phyloP scores from a whole-genome alignment of 2,329 filamentous ascomycete species.

The Pseudogymnoascus sp. region DNA sequence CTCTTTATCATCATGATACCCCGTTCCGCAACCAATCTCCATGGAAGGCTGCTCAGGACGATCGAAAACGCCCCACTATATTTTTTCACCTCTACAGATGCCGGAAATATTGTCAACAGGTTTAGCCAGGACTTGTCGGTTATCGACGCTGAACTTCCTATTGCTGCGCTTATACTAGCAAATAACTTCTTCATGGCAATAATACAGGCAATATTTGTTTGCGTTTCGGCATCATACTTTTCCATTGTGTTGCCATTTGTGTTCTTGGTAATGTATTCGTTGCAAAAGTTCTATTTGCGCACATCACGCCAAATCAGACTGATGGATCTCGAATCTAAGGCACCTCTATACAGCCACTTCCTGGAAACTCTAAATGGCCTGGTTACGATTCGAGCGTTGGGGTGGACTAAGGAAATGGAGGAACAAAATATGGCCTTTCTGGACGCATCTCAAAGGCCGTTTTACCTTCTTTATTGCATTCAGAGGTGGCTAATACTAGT shows the following conservation, averaged over 20 bases:
- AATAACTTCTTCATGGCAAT: conserved; percentile 32
- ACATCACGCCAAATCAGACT: conserved; percentile 52
- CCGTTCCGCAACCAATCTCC: conserved; percentile 41
- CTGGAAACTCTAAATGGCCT: conserved; percentile 46
- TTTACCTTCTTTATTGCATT: conserved; percentile 47
- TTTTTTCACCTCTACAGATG: conserved; percentile 36
- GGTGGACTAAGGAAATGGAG: conserved; percentile 39
- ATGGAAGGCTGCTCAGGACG: conserved; percentile 37
- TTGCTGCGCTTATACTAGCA: conserved; percentile 19
- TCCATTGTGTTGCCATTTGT: conserved; percentile 43
- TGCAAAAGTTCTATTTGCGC: conserved; percentile 50
- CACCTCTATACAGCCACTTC: conserved; percentile 49
- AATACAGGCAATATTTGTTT: conserved; percentile 29
- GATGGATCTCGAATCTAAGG: conserved; percentile 53
- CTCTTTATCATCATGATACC: conserved; percentile 46
- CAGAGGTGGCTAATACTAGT: conserved; percentile 49
- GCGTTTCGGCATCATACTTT: conserved; percentile 35
- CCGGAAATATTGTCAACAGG: conserved; percentile 34
- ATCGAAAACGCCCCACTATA: conserved; percentile 33
- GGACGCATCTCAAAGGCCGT: conserved; percentile 46
- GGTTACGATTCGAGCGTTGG: conserved; percentile 47
- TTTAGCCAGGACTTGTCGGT: conserved; percentile 36
- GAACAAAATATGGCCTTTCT: conserved; percentile 39
- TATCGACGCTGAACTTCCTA: conserved; percentile 23
- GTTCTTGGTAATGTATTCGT: conserved; percentile 35